Base-by-base conservation (phyloP, 331 rosid genomes). In the Acacia pycnantha region DNA sequence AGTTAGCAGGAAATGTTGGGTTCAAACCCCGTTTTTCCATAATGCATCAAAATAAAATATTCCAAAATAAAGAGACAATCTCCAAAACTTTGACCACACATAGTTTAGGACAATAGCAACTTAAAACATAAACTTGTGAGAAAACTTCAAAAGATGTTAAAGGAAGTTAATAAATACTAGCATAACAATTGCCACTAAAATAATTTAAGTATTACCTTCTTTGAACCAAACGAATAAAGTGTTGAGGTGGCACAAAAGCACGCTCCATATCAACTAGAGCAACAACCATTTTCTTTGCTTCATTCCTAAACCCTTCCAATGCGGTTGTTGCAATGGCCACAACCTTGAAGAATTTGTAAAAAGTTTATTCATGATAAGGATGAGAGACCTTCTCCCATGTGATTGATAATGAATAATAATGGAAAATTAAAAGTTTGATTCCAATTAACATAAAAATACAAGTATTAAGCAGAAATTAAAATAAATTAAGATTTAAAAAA, bases 201-300 rank as follows among this genome's bases (percentile, higher is more conserved):
- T 37, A 18, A 68, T n/a, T 70, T 70, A 11, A 43, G 31, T 51
- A 65, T 68, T 93, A 95, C 99, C 99, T 95, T 82, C 99, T 89
- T 62, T 95, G 99, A 68, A 95, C 98, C 85, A 95, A 86, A 62
- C 98, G 98, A 82, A 95, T 95, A 82, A 95, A 95, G 74, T 95
- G 98, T 70, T 95, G 98, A 2, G 98, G 98, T 81, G 98, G 98
- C 81, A 95, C 98, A 90, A 95, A 95, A 82, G 97, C 97, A 66
- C 98, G 94, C 84, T 95, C 98, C 98, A 95, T 95, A 83, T 95
- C 98, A 73, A 95, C 98, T n/a, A 95, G 87, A n/a, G 98, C 97
- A 86, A 95, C 94, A 81, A 93, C 98, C 98, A 95, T 93, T 84
- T 95, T 95, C 91, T 89, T 95, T 1, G 98, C 90, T 78, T 95